Base-by-base conservation (phyloP, 2,329 filamentous ascomycete genomes). In the Fragosphaeria purpurea region DNA sequence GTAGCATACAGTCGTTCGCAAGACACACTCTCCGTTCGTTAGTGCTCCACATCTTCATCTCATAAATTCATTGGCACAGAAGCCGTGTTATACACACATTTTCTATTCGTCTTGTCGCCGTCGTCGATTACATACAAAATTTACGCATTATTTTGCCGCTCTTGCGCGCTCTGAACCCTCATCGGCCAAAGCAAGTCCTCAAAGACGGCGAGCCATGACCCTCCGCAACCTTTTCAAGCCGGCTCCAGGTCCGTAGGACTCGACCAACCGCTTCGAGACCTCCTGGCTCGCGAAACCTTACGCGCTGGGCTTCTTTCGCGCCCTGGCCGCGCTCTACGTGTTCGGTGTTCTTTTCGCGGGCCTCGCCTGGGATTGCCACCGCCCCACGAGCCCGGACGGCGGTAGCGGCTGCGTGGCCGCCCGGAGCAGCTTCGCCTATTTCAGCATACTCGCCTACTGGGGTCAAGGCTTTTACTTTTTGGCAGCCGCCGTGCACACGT, bases 381-480 rank as follows among this genome's bases (percentile, higher is more conserved):
- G 79, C 62, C 63, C 65, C 37, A 47, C 55, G 1, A 57, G 61
- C 9, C 22, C 22, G 2, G 22, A 22, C 22, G 22, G 22, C 22
- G 22, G 22, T 22, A 69, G 69, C 53, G 69, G 74, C 46, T 75
- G 73, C 61, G 56, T 61, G 37, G 61, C 60, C 1, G 75, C 78
- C 32, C 68, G 71, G 48, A 66, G 71, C 44, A 76, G 75, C 44
- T 93, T 94, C 70, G 87, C 82, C 59, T 94, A 80, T 73, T 94
- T 95, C 71, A 94, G 88, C 33, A 73, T 82, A 60, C 71, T 93
- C 52, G 87, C 85, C 8, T 93, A 84, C 73, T 93, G 86, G 86
- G 86, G 86, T 2, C 68, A 91, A 38, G 82, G 78, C 31, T 91
- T 90, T 69, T 95, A 94, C 72, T 83, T 84, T 63, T 72, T 82